Evolutionary conservation across 2,329 filamentous ascomycete species (phyloP), one percentile per base, ranked within the genome.

Genomic region (Neoscytalidium dimidiatum): DNA sequence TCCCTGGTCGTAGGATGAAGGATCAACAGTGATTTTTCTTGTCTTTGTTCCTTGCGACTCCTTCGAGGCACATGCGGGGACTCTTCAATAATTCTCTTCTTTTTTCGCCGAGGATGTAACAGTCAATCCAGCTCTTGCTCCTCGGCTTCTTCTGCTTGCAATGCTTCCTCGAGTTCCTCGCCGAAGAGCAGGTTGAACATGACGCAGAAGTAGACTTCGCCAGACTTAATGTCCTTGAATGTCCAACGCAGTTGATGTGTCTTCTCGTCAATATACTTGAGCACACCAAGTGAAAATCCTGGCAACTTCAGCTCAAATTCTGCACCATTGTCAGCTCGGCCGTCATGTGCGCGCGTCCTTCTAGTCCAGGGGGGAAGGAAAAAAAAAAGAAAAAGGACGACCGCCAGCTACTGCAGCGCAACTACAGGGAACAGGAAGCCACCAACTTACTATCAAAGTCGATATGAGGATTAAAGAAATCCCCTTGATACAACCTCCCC

Each of bases 381-480:
- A 17, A 43, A 46, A 17, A 44, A 21, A 9, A 41, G n/a, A n/a
- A 31, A 23, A 19, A 56, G 29, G 35, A 35, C 8, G 9, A n/a
- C 11, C 23, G 48, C n/a, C 14, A 52, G n/a, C 3, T 35, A n/a
- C 9, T n/a, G 33, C 3, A 33, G 23, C 5, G 26, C 8, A 23
- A 29, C 9, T n/a, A n/a, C n/a, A n/a, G n/a, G n/a, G n/a, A n/a
- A n/a, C n/a, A n/a, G n/a, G n/a, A n/a, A n/a, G n/a, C n/a, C 31
- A 3, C 2, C 14, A 14, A 68, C 68, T 62, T 51, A 69, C 68
- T 80, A 0, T 78, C 76, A 69, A 82, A 83, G 66, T 83, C 81
- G 4, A 83, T 69, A 69, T 82, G 81, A 23, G 79, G 79, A 62
- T 83, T 83, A 72, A 79, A 82, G 66, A 83, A 82, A 64, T 83